Evolutionary conservation across 805 yeast genomes (phyloP).

Genomic region (Teunomyces tritomae): DNA sequence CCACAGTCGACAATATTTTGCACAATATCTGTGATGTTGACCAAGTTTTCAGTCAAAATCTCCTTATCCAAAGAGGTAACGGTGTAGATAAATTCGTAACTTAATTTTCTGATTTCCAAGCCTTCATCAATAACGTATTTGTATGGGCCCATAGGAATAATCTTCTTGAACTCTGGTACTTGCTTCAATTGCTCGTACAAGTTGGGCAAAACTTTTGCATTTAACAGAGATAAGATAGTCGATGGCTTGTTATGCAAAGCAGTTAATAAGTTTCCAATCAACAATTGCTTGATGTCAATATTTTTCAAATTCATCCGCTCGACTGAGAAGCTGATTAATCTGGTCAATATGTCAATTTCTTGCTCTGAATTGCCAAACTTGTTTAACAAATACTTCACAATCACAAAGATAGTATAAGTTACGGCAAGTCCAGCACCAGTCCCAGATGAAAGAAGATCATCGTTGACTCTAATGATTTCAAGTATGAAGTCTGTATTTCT

Average conservation of each 20-base stretch:
- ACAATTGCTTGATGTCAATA: constrained; percentile 57
- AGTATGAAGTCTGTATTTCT: constrained; percentile 11
- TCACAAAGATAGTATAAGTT: constrained; percentile 31
- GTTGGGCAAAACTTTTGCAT: constrained; percentile 43
- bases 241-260: constrained; percentile 56
- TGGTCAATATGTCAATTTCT: constrained; percentile 11
- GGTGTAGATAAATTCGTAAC: constrained; percentile 67
- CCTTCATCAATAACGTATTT: constrained; percentile 81
- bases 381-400: constrained; percentile 30
- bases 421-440: constrained; percentile 6
- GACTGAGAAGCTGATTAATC: constrained; percentile 15
- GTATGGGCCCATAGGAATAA: constrained; percentile 83
- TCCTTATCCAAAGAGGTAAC: constrained; percentile 26
- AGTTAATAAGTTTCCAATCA: constrained; percentile 56
- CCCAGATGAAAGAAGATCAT: neutral
- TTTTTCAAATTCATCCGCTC: constrained; percentile 28
- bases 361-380: constrained; percentile 11
- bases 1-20: constrained; percentile 47
- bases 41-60: constrained; percentile 15
- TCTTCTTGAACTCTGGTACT: constrained; percentile 55
- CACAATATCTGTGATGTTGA: constrained; percentile 34
- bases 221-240: constrained; percentile 44
- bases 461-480: constrained; percentile 13
- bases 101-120: constrained; percentile 64
- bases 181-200: constrained; percentile 55